Percentiles rank a stretch among this genome's conserved stretches.
These are phyloP conservation scores for Trichoderma sp. DNA, from an alignment of 2,329 filamentous ascomycete genomes.

Conservation along the genomic window DNA sequence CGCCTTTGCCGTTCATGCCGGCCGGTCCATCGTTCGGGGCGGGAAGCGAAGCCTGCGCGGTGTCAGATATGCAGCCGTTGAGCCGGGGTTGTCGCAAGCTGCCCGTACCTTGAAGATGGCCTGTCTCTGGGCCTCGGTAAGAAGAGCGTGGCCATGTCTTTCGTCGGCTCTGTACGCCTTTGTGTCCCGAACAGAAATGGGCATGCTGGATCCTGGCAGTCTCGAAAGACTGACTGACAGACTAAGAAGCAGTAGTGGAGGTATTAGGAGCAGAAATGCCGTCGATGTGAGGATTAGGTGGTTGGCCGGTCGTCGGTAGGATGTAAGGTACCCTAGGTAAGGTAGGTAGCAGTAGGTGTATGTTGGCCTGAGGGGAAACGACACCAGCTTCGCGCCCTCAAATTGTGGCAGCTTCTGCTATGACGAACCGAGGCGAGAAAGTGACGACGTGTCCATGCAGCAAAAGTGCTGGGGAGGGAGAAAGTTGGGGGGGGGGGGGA, in stretches of 20 bases:
- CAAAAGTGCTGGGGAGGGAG: constrained; percentile 18
- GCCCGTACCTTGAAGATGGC: constrained; percentile 42
- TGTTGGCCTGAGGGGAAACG: neutral
- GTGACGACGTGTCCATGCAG: constrained; percentile 22
- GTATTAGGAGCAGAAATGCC: neutral
- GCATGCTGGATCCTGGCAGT: constrained; percentile 40
- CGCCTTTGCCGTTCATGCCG: constrained; percentile 30
- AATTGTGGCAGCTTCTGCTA: constrained; percentile 10
- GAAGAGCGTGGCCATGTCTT: constrained; percentile 38
- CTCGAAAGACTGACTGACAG: constrained; percentile 37
- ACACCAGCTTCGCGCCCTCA: constrained; percentile 9
- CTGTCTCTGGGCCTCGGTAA: constrained; percentile 43
- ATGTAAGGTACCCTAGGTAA: no score
- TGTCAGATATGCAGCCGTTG: constrained; percentile 19
- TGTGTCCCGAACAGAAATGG: constrained; percentile 43
- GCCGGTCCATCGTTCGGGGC: constrained; percentile 40
- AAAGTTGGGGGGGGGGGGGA: constrained; percentile 3
- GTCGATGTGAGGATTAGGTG: neutral
- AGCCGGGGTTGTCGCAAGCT: neutral
- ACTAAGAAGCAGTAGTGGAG: constrained; percentile 6
- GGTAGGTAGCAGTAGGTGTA: neutral
- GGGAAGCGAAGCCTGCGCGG: constrained; percentile 44
- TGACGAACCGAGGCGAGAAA: neutral
- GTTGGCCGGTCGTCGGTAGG: neutral
- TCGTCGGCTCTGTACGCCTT: constrained; percentile 48